These are phyloP conservation scores for Talaromyces ruber DNA, from an alignment of 495 filamentous ascomycete species.

Conservation along the genomic window DNA sequence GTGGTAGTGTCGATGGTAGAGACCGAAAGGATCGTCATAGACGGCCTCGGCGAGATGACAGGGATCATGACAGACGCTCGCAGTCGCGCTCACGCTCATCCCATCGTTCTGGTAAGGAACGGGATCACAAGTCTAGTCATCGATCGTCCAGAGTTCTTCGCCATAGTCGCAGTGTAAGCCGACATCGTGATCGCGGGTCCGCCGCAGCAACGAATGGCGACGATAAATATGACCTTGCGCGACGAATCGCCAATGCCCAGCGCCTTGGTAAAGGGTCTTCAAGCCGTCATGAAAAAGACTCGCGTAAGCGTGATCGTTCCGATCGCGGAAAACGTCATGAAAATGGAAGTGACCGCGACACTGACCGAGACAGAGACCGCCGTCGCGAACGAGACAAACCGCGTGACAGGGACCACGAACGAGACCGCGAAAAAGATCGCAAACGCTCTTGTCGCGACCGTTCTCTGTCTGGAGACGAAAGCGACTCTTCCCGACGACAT, in stretches of 20 bases:
- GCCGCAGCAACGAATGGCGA: constrained; percentile 15
- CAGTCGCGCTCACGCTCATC: constrained; percentile 29
- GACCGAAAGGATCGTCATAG: neutral
- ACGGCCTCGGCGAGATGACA: constrained; percentile 1
- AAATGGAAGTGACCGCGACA: constrained; percentile 24
- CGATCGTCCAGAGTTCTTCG: constrained; percentile 14
- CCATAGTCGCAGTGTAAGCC: constrained; percentile 16
- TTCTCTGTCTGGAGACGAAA: constrained; percentile 29
- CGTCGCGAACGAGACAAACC: constrained; percentile 38
- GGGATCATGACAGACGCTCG: constrained; percentile 13
- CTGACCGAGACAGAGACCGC: constrained; percentile 37
- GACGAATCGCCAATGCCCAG: constrained; percentile 20
- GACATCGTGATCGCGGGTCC: constrained; percentile 16
- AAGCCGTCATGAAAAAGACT: constrained; percentile 17
- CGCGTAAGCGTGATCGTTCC: constrained; percentile 24
- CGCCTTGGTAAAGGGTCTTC: constrained; percentile 30
- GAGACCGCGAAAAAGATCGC: constrained; percentile 37
- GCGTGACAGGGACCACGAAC: constrained; percentile 34
- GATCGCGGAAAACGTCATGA: constrained; percentile 22
- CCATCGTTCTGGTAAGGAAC: constrained; percentile 41
- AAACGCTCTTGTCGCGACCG: constrained; percentile 49
- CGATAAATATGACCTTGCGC: constrained; percentile 15
- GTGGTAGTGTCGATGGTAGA: neutral
- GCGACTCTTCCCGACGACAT: constrained; percentile 28
- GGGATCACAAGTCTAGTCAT: constrained; percentile 22